Base-by-base conservation (phyloP, 2,329 filamentous ascomycete species). In the Daldinia sp. region DNA sequence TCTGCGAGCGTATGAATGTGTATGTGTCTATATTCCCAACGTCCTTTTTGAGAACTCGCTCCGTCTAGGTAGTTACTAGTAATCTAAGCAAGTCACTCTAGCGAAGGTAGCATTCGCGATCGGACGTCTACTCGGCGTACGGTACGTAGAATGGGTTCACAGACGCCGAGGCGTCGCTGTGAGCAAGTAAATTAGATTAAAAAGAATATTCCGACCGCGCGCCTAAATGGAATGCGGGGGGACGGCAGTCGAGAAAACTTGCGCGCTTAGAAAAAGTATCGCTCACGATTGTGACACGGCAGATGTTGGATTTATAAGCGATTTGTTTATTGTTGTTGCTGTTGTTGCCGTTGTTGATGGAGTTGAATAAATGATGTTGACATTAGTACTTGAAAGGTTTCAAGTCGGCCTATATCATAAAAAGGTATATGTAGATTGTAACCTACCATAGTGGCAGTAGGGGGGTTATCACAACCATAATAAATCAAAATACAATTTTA, bases 151-250 rank as follows among this genome's bases (percentile, higher is more conserved):
- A 8, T n/a, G n/a, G 21, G 53, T 15, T 29, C 5, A 27, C 54
- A 64, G 53, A 51, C 58, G 48, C 57, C 23, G 21, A 32, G 27
- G 35, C 21, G 43, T 17, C 11, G 2, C n/a, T 15, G 13, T 27
- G n/a, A 34, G 45, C 39, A 43, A 21, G 32, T 58, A 61, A n/a
- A 62, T 66, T 54, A 47, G 53, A 60, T 19, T 35, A 35, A 35
- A 35, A 45, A 27, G n/a, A n/a, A n/a, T n/a, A n/a, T n/a, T n/a
- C 37, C 23, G 63, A 53, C 61, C 64, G 58, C 65, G 65, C 65
- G 63, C 59, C 56, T 66, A 64, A 61, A 59, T 52, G 17, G 10
- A 37, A 48, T 34, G 39, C 23, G 55, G 41, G 43, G 62, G 49
- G 45, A 45, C 15, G 19, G 49, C 34, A 54, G 55, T 64, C 3